Base-by-base conservation (phyloP, 2,329 filamentous ascomycete species). In the Fusarium brevicatenulatum region DNA sequence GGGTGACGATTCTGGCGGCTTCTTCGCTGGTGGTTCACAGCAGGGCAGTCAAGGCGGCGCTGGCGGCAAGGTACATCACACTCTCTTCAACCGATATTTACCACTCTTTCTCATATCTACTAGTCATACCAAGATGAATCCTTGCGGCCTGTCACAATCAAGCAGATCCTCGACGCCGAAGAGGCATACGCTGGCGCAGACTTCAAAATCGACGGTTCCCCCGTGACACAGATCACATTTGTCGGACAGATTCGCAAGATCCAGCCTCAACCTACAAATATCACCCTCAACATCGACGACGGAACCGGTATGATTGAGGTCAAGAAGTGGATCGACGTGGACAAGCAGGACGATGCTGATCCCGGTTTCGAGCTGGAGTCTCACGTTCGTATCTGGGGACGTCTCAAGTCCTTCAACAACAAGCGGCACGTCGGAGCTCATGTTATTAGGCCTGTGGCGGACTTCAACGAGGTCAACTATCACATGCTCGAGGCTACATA, bases 211-310 rank as follows among this genome's bases (percentile, higher is more conserved):
- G 96, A 98, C 83, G 92, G 91, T 73, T 83, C 87, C 52, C 89
- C 92, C 72, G 86, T 95, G 69, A 91, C 91, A 46, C 88, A 95
- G 85, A 80, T 85, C 76, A 95, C 93, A 36, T 92, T 98, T 75
- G 90, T 99, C 68, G 96, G 94, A 58, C 95, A 98, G 86, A 91
- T 99, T 77, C 94, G 95, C 81, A 91, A 91, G 83, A 91, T 98
- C 83, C 93, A 90, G 80, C 88, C 89, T n/a, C 94, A 97, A 84
- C 89, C 92, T 44, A 98, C 95, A 75, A 97, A 97, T 84, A 91
- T 95, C 75, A 97, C 94, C 50, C 97, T 97, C 88, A 93, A 92
- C 78, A 86, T 99, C 77, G 96, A 99, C 83, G 96, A 99, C 83
- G 96, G 96, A 81, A 99, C 97, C 2, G 95, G 94, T 68, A 88